Evolutionary conservation across 305 asterid genomes (phyloP), one percentile per base, ranked within the genome.

Genomic region (Stenogyne calaminthoides): DNA sequence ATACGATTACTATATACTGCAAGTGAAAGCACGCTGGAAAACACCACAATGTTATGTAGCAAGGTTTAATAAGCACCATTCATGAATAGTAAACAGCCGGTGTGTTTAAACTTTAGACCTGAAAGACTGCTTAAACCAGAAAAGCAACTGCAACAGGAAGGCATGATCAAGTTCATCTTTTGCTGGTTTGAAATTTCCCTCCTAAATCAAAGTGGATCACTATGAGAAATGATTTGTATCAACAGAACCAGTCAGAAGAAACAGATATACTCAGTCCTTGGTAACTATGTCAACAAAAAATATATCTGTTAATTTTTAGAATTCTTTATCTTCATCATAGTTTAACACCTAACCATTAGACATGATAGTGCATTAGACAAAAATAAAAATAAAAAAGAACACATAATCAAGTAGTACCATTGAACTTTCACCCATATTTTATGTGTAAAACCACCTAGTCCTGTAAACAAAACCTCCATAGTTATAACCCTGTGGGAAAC

Each of bases 91-190:
- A 64, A 63, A 72, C 52, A 32, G 39, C 42, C 59, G 18, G 16
- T 44, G 70, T 66, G 27, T 74, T 51, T 59, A 67, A 70, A 91
- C 98, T 74, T 36, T 60, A 69, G 70, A 91, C 98, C 96, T 84
- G 90, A 93, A 93, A 83, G 97, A 87, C 77, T 91, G 96, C 84
- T 94, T 94, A 83, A 94, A 94, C 98, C 98, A 94, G 88, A 88
- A 88, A 74, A 94, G 91, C 82, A 94, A 84, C 89, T 94, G 98
- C 86, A 91, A 78, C 74, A 91, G 89, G 87, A 94, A 91, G 10
- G 95, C 91, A 71, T 91, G 91, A 71, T 89, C 91, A 67, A 81
- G 84, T 83, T 91, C 96, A 78, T 74, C 82, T 84, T 91, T 87
- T 73, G 91, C 68, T 78, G 97, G 97, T 63, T 82, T 77, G 78